Percentiles rank a stretch among this genome's conserved stretches.
These are phyloP conservation scores for Rachicladosporium sp. DNA, from an alignment of 2,329 filamentous ascomycete species.

Conservation along the genomic window DNA sequence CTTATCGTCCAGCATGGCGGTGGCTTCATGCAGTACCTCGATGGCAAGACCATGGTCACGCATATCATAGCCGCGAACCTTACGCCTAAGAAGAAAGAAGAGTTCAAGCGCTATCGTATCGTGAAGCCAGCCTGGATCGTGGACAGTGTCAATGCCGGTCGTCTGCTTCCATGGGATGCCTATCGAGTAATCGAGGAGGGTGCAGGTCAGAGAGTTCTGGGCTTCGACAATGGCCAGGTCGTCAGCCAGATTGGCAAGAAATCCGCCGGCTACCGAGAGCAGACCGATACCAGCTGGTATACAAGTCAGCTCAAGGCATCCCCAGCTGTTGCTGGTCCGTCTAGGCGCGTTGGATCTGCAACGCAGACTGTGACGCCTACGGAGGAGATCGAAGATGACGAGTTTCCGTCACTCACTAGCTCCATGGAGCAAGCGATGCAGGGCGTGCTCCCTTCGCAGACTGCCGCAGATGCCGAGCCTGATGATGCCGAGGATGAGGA, in stretches of 20 bases:
- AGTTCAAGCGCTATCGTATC: slow-evolving; percentile 77
- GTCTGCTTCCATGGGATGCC: slow-evolving; percentile 70
- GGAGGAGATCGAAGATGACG: slow-evolving; percentile 20
- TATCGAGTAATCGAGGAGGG: slow-evolving; percentile 82
- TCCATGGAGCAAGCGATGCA: slow-evolving; percentile 21
- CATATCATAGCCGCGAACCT: slow-evolving; percentile 88
- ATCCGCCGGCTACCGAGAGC: slow-evolving; percentile 59
- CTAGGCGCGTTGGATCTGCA: background rate
- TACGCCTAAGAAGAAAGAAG: slow-evolving; percentile 83
- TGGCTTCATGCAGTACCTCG: slow-evolving; percentile 85
- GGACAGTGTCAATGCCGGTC: slow-evolving; percentile 73
- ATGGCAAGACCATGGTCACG: slow-evolving; percentile 87
- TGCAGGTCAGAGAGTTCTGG: slow-evolving; percentile 65
- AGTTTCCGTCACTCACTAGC: slow-evolving; percentile 21
- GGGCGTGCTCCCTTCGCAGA: background rate
- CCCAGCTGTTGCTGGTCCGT: background rate
- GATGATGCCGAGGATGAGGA: slow-evolving; percentile 6
- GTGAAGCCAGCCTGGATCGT: slow-evolving; percentile 92
- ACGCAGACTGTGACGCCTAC: slow-evolving; percentile 21
- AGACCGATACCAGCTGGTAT: slow-evolving; percentile 75
- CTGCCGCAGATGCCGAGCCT: slow-evolving; percentile 7
- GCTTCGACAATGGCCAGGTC: slow-evolving; percentile 49
- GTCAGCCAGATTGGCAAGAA: slow-evolving; percentile 53
- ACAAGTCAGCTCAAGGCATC: slow-evolving; percentile 47
- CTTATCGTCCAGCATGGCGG: slow-evolving; percentile 90